Conservation (phyloP, 306 rosid genomes). For the Fragaria vesca region DNA sequence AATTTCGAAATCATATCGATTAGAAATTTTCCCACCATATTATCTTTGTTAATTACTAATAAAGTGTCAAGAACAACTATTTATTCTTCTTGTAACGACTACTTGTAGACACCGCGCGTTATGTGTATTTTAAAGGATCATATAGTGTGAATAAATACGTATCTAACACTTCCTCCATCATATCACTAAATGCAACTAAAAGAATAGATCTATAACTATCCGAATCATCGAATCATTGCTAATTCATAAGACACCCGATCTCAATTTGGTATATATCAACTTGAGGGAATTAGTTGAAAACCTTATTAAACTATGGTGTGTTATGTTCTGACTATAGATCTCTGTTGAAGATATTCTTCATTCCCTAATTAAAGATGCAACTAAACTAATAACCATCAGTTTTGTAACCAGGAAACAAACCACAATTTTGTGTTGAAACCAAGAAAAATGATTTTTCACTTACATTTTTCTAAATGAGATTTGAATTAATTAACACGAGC, state of each 20-base stretch:
- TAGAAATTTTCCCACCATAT: not conserved
- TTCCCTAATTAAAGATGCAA: not conserved
- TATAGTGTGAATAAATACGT: not conserved
- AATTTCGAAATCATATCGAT: not conserved
- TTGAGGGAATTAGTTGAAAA: not conserved
- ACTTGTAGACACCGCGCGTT: too few relatives aligned
- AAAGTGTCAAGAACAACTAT: not conserved
- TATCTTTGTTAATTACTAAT: not conserved
- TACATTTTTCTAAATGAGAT: not conserved
- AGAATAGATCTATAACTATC: not conserved
- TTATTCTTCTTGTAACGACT: not conserved
- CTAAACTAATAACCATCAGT: not conserved
- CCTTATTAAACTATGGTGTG: not conserved
- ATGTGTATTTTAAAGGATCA: not conserved
- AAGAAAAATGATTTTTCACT: not conserved
- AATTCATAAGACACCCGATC: not conserved
- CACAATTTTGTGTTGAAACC: not conserved
- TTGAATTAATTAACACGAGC: not conserved
- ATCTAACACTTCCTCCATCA: not conserved
- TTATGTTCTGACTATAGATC: not conserved
- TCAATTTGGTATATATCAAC: not conserved
- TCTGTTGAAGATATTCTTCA: not conserved
- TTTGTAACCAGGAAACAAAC: not conserved
- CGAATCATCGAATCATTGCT: not conserved
- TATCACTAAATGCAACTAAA: not conserved